A percentile compares a stretch with the other conserved stretches of the same genome.
These are phyloP conservation scores for Mycena albidolilacea DNA, from an alignment of 768 basidiomycete species.

Conservation along the genomic window DNA sequence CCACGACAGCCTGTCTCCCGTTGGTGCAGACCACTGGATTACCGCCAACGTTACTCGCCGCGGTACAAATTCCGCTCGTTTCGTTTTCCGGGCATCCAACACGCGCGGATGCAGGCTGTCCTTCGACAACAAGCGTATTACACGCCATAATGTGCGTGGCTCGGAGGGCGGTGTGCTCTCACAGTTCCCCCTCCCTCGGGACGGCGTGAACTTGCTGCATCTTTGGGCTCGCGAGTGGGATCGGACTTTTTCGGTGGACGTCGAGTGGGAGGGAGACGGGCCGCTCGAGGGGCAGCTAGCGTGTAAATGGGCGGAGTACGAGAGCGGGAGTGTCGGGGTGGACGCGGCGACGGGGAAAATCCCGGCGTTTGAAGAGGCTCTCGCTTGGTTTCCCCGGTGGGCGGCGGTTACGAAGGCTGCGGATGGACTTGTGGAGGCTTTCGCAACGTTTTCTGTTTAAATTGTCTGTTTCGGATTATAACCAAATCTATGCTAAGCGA, in stretches of 20 bases:
- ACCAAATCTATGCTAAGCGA: too few species aligned
- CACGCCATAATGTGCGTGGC: slow-evolving; percentile 56
- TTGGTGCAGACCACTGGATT: slow-evolving; percentile 56
- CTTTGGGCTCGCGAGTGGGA: slow-evolving; percentile 77
- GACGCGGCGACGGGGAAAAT: slow-evolving; percentile 61
- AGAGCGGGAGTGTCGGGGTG: slow-evolving; percentile 67
- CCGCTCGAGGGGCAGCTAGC: slow-evolving; percentile 61
- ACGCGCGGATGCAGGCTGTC: slow-evolving; percentile 76
- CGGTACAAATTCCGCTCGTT: slow-evolving; percentile 59
- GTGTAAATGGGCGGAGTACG: slow-evolving; percentile 80
- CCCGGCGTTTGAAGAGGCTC: slow-evolving; percentile 78
- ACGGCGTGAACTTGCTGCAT: slow-evolving; percentile 58
- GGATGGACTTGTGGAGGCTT: slow-evolving; percentile 73
- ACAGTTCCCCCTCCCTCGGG: slow-evolving; percentile 44
- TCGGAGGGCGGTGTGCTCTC: slow-evolving; percentile 56
- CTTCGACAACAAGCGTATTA: slow-evolving; percentile 65
- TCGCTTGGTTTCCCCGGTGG: slow-evolving; percentile 78
- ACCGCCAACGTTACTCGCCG: slow-evolving; percentile 57
- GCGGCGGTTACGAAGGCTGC: slow-evolving; percentile 69
- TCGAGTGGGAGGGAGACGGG: slow-evolving; percentile 59
- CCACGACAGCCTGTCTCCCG: slow-evolving; percentile 11
- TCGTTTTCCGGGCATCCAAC: slow-evolving; percentile 69
- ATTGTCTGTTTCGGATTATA: not conserved
- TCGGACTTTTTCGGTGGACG: slow-evolving; percentile 65
- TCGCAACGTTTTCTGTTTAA: slow-evolving; percentile 22